Evolutionary conservation across 106 monocot species (phyloP), one percentile per base, ranked within the genome.

Genomic region (Platanthera guangdongensis): DNA sequence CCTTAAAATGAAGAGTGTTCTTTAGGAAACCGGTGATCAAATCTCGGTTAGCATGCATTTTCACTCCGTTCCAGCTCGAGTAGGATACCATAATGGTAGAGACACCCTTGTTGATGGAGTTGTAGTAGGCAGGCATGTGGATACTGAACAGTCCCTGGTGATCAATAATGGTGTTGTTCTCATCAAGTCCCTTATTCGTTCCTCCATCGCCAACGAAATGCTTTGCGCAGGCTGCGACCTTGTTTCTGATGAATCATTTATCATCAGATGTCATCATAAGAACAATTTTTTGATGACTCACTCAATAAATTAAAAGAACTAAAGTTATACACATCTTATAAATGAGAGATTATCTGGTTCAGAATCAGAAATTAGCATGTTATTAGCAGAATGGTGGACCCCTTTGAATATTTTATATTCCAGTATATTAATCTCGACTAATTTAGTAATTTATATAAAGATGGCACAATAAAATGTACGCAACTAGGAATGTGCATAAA

Each of bases 181-280:
- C 94, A 69, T 94, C 82, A 75, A 94, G 84, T 6, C 94, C 94
- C 1, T 82, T 71, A 5, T 86, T 75, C 5, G 94, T 94, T 12
- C 94, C 94, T 39, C 94, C 90, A 57, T 91, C 90, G 2, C 90
- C 90, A 10, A 85, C 90, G 75, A 74, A 94, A 60, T 94, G 93
- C 78, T 94, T 94, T 25, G 92, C 86, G 60, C 92, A 88, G 2
- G 86, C 92, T 8, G 63, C 86, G 51, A 92, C 88, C 21, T 91
- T 91, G 65, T 84, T 78, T 71, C 91, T 88, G 80, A 78, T 16
- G 59, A 45, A 52, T 59, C 16, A 76, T 5, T 22, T 28, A 52
- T 51, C 22, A 39, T 65, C 65, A 65, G 32, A 65, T 62, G 62
- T 6, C 9, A 0, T 21, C 22, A 62, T 4, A 62, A 7, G 21